Evolutionary conservation across 176 grass and related monocot species (phyloP).

Genomic region (Rhynchospora tenuis): DNA sequence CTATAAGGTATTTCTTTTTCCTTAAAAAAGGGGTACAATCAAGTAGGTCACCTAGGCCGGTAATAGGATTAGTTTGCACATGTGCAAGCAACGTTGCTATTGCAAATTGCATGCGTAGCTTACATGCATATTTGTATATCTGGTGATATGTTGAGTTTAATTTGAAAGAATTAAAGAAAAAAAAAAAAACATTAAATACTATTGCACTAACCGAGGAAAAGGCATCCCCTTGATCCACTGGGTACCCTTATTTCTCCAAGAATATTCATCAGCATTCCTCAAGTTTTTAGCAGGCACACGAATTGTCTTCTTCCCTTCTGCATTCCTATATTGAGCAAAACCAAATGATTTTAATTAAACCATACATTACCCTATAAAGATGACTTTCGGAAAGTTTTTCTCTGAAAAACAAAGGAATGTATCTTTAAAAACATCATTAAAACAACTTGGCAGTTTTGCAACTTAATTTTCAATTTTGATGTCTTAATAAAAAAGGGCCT

Average conservation of each 20-base stretch:
- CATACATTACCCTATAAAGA: background rate
- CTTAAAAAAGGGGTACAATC: background rate
- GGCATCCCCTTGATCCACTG: conserved; percentile 11
- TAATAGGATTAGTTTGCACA: background rate
- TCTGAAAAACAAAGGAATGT: background rate
- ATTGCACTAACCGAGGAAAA: background rate
- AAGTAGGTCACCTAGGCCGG: background rate
- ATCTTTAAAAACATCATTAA: background rate
- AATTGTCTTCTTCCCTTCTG: background rate
- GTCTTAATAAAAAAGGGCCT: background rate
- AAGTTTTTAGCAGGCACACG: background rate
- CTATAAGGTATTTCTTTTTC: background rate
- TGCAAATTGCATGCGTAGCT: background rate
- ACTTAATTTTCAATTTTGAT: background rate
- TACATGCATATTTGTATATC: background rate
- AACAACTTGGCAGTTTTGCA: background rate
- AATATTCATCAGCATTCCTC: conserved; percentile 13
- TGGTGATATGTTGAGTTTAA: background rate
- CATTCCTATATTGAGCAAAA: background rate
- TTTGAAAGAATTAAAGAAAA: too few relatives aligned
- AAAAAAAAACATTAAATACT: background rate
- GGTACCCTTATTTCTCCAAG: conserved; percentile 17
- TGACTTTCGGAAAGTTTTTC: background rate
- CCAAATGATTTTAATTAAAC: background rate
- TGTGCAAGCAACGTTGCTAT: background rate